Evolutionary conservation across 176 grass and related monocot genomes (phyloP).

Genomic region (Guadua angustifolia): DNA sequence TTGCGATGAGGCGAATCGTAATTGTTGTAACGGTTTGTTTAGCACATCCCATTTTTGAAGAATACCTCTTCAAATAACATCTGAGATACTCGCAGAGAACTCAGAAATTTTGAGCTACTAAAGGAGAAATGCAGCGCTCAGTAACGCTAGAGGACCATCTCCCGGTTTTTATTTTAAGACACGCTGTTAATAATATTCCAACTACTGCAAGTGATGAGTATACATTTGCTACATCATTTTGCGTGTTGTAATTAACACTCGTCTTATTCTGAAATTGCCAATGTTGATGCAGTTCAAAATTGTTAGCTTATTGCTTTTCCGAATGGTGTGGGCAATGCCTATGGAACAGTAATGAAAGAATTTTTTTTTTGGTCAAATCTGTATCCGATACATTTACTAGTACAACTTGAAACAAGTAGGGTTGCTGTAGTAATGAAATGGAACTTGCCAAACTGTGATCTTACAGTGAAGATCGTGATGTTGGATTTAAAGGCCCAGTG

Average conservation of each 20-base stretch:
- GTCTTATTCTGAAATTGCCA: background rate
- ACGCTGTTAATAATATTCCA: slow-evolving; percentile 42
- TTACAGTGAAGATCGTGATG: background rate
- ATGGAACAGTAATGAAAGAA: background rate
- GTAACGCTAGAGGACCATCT: slow-evolving; percentile 1
- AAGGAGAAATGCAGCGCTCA: background rate
- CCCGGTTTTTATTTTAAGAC: background rate
- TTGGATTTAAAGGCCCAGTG: background rate
- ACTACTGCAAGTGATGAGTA: slow-evolving; percentile 22
- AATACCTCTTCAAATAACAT: slow-evolving; percentile 47
- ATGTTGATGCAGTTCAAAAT: background rate
- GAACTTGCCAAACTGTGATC: background rate
- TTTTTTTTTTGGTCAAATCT: background rate
- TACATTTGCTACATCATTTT: background rate
- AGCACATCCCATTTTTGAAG: slow-evolving; percentile 48
- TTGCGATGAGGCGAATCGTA: slow-evolving; percentile 35
- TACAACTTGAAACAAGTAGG: background rate
- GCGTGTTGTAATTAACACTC: background rate
- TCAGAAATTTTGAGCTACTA: slow-evolving; percentile 46
- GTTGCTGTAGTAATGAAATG: background rate
- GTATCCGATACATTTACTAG: background rate
- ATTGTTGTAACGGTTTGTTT: slow-evolving; percentile 57
- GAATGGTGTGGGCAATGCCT: background rate
- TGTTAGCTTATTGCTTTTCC: background rate
- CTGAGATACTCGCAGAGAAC: slow-evolving; percentile 38